These are phyloP conservation scores for Candida schatavii DNA, from an alignment of 805 yeast genomes.

Conservation along the genomic window DNA sequence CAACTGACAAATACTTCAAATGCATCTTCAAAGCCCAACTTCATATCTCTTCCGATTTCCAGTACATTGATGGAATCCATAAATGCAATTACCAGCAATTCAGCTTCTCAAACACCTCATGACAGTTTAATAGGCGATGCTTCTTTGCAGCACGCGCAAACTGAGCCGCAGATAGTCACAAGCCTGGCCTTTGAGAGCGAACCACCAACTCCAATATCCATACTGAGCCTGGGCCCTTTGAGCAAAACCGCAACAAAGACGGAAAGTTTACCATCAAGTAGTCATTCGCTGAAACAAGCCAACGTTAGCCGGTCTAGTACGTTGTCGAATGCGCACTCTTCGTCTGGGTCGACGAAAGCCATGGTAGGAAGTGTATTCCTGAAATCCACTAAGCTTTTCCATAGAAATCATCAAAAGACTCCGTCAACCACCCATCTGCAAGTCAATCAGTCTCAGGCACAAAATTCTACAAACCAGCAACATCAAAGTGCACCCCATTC, in stretches of 20 bases:
- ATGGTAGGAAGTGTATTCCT: conserved; percentile 23
- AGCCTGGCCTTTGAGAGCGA: not conserved
- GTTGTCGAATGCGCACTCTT: not conserved
- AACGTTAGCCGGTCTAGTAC: not conserved
- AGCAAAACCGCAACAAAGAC: not conserved
- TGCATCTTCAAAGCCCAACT: not conserved
- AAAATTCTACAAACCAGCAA: not conserved
- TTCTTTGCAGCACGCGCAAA: no score
- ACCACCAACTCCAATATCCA: conserved; percentile 2
- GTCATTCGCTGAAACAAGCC: not conserved
- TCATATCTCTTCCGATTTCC: not conserved
- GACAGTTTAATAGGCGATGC: not conserved
- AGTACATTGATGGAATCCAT: not conserved
- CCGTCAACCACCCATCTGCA: not conserved
- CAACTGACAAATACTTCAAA: not conserved
- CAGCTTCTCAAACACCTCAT: not conserved
- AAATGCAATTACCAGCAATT: not conserved
- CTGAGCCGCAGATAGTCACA: no score
- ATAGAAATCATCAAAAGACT: conserved; percentile 16
- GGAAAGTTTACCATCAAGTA: not conserved
- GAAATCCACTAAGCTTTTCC: conserved; percentile 26
- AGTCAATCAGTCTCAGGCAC: not conserved
- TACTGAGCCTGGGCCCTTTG: not conserved
- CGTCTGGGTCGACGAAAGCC: not conserved
- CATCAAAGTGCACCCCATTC: not conserved